Base-by-base conservation (phyloP, 495 filamentous ascomycete genomes). In the Paragyromitra xinjiangensis region DNA sequence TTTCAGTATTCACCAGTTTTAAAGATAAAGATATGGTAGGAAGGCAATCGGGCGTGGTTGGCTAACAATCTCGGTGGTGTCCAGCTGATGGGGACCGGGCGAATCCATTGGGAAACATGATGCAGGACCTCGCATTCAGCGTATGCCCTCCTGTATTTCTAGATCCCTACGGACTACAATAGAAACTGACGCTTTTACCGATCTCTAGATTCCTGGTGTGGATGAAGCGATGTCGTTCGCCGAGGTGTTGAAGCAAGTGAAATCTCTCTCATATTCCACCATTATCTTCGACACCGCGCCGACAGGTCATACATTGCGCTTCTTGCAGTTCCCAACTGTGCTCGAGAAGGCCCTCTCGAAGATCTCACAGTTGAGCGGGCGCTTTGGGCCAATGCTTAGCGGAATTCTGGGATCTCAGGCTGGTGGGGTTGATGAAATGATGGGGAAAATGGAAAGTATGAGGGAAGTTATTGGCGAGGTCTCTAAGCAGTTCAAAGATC, bases 191-290 rank as follows among this genome's bases (percentile, higher is more conserved):
- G 19, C 34, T 61, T 42, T 14, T 45, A 42, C 29, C 4, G 6
- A 34, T 16, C 50, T 16, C 34, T 80, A 98, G 94, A 98, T 99
- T 55, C 95, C 95, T 65, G 95, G 95, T 84, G 95, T 99, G 70
- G 95, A 99, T 84, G 95, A 99, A 84, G 95, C 95, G 82, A 98
- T 98, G 96, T 98, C 95, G 63, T 99, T 98, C 82, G 95, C 95
- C 81, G 95, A 98, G 85, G 95, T 98, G 62, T 88, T 98, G 73
- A 98, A 99, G 85, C 96, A 99, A 85, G 95, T 99, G 86, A 98
- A 98, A 85, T 96, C 93, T n/a, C 91, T 98, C 76, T 96, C 93
- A 9, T 99, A 98, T 88, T 95, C 97, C 83, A 91, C 93, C 80
- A 97, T 99, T 85, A 93, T 99, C 83, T 99, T 98, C 89, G 95